These are phyloP conservation scores for Teunomyces stri DNA, from an alignment of 805 yeast species.

Conservation along the genomic window DNA sequence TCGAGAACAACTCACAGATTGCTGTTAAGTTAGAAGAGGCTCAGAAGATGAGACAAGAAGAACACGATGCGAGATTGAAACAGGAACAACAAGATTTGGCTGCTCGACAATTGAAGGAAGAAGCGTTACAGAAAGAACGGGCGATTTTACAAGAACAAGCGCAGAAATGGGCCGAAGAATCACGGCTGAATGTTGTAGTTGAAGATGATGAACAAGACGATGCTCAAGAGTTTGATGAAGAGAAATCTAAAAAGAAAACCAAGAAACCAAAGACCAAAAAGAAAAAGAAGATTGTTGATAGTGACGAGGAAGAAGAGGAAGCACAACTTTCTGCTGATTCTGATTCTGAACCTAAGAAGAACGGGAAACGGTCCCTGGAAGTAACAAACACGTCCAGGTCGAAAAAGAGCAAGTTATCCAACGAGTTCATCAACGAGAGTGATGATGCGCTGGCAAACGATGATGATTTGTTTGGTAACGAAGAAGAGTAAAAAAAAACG, in stretches of 20 bases:
- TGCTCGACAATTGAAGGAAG: slow-evolving; percentile 46
- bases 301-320: slow-evolving; percentile 28
- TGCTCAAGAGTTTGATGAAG: background rate
- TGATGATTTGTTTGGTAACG: slow-evolving; percentile 24
- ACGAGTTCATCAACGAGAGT: slow-evolving; percentile 42
- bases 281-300: slow-evolving; percentile 31
- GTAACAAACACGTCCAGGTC: slow-evolving; percentile 36
- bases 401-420: slow-evolving; percentile 28
- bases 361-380: slow-evolving; percentile 24
- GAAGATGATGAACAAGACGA: slow-evolving; percentile 34
- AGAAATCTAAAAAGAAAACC: slow-evolving; percentile 20
- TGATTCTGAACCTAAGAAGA: slow-evolving; percentile 8
- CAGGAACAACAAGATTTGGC: slow-evolving; percentile 41
- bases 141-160: slow-evolving; percentile 52
- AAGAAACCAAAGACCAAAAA: slow-evolving; percentile 16
- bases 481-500: no score
- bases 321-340: slow-evolving; percentile 2
- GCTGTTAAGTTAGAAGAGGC: slow-evolving; percentile 71
- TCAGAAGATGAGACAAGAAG: slow-evolving; percentile 59
- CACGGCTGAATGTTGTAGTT: slow-evolving; percentile 33
- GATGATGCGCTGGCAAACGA: slow-evolving; percentile 42
- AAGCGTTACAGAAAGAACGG: slow-evolving; percentile 44
- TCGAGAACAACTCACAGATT: slow-evolving; percentile 56
- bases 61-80: slow-evolving; percentile 35
- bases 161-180: slow-evolving; percentile 50